Evolutionary conservation across 768 basidiomycete genomes (phyloP).

Genomic region (Suillus americanus): DNA sequence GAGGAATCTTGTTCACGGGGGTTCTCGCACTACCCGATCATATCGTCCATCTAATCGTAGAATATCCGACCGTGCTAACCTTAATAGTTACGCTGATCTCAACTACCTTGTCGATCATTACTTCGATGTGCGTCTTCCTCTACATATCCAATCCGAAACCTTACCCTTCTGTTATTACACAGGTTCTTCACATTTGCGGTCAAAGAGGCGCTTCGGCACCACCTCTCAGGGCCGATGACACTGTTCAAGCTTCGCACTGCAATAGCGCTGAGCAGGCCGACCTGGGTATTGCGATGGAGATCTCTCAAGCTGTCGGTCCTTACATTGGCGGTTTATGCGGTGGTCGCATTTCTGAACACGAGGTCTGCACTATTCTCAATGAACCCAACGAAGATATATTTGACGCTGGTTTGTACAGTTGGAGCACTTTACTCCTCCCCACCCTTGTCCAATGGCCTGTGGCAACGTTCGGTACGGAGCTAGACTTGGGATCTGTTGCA

Average conservation of each 20-base stretch:
- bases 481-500: not conserved
- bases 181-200: not conserved
- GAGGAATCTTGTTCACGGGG: not conserved
- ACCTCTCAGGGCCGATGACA: not conserved
- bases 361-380: not conserved
- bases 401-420: not conserved
- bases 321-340: not conserved
- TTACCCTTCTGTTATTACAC: not conserved
- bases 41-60: not conserved
- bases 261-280: not conserved
- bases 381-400: not conserved
- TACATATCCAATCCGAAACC: not conserved
- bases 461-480: not conserved
- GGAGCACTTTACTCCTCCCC: conserved; percentile 1
- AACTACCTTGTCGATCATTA: not conserved
- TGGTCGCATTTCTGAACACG: not conserved
- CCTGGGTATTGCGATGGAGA: not conserved
- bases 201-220: not conserved
- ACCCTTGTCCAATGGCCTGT: not conserved
- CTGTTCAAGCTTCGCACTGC: conserved; percentile 1
- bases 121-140: not conserved
- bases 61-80: not conserved
- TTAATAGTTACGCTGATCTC: not conserved
- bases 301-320: not conserved
- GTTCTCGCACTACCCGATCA: not conserved